These are phyloP conservation scores for Diaporthe ilicicola DNA, from an alignment of 2,329 filamentous ascomycete species.

Conservation along the genomic window DNA sequence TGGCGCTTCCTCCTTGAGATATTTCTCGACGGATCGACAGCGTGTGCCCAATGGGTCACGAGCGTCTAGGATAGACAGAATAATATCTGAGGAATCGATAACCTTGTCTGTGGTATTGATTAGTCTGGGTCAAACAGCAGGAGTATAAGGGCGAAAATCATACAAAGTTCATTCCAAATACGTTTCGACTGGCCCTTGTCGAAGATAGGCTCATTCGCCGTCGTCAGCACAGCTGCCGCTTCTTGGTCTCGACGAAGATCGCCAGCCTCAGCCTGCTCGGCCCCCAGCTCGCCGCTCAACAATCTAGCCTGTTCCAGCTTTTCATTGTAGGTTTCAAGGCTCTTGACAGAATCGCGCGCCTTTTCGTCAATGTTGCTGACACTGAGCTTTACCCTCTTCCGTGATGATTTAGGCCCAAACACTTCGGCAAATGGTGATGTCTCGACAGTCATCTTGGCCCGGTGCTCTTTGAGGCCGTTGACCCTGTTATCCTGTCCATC, in stretches of 20 bases:
- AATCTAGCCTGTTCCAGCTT: slow-evolving; percentile 81
- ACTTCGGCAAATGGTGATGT: slow-evolving; percentile 85
- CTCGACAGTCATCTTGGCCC: slow-evolving; percentile 90
- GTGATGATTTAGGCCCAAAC: slow-evolving; percentile 91
- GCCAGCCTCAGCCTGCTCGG: slow-evolving; percentile 57
- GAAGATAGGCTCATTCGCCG: slow-evolving; percentile 87
- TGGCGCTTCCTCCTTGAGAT: slow-evolving; percentile 89
- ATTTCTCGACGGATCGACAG: slow-evolving; percentile 91
- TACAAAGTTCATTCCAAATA: slow-evolving; percentile 91
- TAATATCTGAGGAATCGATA: slow-evolving; percentile 93
- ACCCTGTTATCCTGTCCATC: slow-evolving; percentile 71
- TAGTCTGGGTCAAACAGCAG: slow-evolving; percentile 10
- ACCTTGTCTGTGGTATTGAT: slow-evolving; percentile 72
- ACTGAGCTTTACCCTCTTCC: slow-evolving; percentile 90
- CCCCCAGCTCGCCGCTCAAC: slow-evolving; percentile 74
- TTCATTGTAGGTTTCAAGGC: slow-evolving; percentile 83
- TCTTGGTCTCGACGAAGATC: slow-evolving; percentile 49
- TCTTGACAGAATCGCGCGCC: slow-evolving; percentile 80
- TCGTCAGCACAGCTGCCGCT: slow-evolving; percentile 58
- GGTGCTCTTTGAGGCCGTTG: slow-evolving; percentile 90
- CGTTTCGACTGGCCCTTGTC: slow-evolving; percentile 94
- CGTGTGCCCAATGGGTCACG: slow-evolving; percentile 89
- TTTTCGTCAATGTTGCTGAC: slow-evolving; percentile 85
- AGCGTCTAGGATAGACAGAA: slow-evolving; percentile 93
- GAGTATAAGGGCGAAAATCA: slow-evolving; percentile 28